Evolutionary conservation across 2,329 filamentous ascomycete species (phyloP).

Genomic region (Neoscytalidium dimidiatum): DNA sequence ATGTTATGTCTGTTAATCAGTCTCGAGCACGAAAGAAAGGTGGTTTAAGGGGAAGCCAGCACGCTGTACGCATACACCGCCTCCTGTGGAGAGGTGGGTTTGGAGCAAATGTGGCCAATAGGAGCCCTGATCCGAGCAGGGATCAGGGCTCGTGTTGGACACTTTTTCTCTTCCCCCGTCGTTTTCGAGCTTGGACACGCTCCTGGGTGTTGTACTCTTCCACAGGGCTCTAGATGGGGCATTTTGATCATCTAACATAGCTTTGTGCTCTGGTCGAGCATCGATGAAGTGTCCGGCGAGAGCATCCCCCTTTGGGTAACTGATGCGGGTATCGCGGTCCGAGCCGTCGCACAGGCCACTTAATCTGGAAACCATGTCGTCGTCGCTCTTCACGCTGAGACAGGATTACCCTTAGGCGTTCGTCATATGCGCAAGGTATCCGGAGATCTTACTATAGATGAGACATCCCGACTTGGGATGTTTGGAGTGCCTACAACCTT

Average conservation of each 20-base stretch:
- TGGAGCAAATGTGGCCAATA: background rate
- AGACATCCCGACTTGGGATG: too few species aligned
- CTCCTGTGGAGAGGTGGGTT: slow-evolving; percentile 2
- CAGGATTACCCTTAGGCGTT: too few species aligned
- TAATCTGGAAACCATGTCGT: background rate
- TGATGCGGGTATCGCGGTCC: background rate
- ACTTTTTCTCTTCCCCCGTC: background rate
- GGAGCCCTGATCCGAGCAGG: background rate
- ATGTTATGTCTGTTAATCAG: slow-evolving; percentile 1
- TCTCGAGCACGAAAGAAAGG: background rate
- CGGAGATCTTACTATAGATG: too few species aligned
- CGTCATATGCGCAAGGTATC: too few species aligned
- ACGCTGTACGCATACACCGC: slow-evolving; percentile 3
- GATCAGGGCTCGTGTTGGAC: background rate
- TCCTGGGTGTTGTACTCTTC: background rate
- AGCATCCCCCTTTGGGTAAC: background rate
- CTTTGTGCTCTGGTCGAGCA: background rate
- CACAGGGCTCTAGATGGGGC: background rate
- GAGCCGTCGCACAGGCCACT: background rate
- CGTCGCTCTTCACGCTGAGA: too few species aligned
- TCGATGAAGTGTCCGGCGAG: background rate
- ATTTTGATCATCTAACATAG: background rate
- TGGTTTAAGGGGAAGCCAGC: slow-evolving; percentile 4
- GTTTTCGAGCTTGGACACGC: background rate
- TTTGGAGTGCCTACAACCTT: too few species aligned